phyloP scores from a whole-genome alignment of 805 yeast species.

The Kuraishia molischiana region DNA sequence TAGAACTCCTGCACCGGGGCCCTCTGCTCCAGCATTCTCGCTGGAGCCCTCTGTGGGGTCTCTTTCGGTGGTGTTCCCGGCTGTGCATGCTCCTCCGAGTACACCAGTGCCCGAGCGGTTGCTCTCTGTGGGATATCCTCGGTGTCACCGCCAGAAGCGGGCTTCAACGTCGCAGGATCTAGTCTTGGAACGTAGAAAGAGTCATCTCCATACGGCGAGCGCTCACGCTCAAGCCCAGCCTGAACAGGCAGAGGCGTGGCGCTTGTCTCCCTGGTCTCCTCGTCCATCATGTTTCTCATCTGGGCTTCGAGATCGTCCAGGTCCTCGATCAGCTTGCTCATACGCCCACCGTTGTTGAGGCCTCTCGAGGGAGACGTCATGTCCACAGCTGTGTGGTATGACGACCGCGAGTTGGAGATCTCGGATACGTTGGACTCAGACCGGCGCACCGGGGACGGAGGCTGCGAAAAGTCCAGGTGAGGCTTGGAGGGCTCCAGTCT shows the following conservation, averaged over 20 bases:
- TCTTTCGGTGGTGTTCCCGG: no score
- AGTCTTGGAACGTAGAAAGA: no score
- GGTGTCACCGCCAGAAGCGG: background rate
- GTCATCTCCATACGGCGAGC: no score
- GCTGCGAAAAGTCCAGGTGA: background rate
- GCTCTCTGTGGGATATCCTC: background rate
- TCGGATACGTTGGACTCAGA: background rate
- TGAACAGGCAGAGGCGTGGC: no score
- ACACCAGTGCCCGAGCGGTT: no score
- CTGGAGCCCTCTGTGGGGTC: no score
- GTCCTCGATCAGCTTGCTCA: slow-evolving; percentile 8
- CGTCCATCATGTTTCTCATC: slow-evolving; percentile 12
- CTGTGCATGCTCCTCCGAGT: no score
- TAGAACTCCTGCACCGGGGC: no score
- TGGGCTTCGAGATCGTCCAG: slow-evolving; percentile 18
- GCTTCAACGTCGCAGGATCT: no score
- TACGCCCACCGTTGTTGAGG: background rate
- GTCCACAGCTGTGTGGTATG: background rate
- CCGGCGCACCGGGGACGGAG: background rate
- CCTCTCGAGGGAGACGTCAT: background rate
- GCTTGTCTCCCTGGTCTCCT: background rate
- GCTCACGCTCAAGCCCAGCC: no score
- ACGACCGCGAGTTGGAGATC: background rate
- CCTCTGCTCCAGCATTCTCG: no score
- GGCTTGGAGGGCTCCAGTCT: background rate